Evolutionary conservation across 257 asterid species (phyloP).

Genomic region (Nicotiana obtusifolia): DNA sequence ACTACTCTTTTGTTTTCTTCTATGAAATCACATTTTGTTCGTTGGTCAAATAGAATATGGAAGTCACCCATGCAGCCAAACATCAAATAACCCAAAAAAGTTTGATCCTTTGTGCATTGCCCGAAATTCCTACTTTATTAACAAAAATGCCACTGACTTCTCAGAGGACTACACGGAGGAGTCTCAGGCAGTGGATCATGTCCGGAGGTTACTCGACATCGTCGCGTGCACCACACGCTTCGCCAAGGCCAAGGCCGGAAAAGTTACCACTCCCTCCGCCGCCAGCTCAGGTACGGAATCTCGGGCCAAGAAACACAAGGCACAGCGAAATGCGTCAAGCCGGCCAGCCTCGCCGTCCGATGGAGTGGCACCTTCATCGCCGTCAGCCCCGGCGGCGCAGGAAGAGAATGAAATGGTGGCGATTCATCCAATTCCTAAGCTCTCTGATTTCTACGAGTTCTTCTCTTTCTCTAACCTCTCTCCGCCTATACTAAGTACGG

Average conservation of each 20-base stretch:
- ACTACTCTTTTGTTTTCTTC: background rate
- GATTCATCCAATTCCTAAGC: slow-evolving; percentile 94
- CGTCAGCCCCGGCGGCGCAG: slow-evolving; percentile 49
- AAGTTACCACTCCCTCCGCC: slow-evolving; percentile 10
- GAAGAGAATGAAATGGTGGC: slow-evolving; percentile 88
- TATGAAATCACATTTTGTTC: background rate
- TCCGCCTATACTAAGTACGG: slow-evolving; percentile 87
- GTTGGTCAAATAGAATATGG: no score
- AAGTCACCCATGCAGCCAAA: no score
- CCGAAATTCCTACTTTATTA: slow-evolving; percentile 14
- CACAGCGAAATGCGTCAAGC: slow-evolving; percentile 33
- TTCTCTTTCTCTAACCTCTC: slow-evolving; percentile 78
- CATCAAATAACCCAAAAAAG: background rate
- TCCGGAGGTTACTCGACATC: slow-evolving; percentile 87
- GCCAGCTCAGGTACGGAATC: slow-evolving; percentile 27
- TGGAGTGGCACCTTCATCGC: slow-evolving; percentile 31
- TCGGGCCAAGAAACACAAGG: slow-evolving; percentile 46
- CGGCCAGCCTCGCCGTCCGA: slow-evolving; percentile 36
- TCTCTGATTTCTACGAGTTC: slow-evolving; percentile 94
- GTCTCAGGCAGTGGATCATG: slow-evolving; percentile 73
- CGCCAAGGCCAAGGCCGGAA: slow-evolving; percentile 54
- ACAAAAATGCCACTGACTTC: slow-evolving; percentile 42
- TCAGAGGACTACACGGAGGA: slow-evolving; percentile 83
- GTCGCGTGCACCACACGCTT: slow-evolving; percentile 97
- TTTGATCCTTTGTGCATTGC: background rate